phyloP scores from a whole-genome alignment of 495 filamentous ascomycete genomes.

The Annulohypoxylon moriforme region DNA sequence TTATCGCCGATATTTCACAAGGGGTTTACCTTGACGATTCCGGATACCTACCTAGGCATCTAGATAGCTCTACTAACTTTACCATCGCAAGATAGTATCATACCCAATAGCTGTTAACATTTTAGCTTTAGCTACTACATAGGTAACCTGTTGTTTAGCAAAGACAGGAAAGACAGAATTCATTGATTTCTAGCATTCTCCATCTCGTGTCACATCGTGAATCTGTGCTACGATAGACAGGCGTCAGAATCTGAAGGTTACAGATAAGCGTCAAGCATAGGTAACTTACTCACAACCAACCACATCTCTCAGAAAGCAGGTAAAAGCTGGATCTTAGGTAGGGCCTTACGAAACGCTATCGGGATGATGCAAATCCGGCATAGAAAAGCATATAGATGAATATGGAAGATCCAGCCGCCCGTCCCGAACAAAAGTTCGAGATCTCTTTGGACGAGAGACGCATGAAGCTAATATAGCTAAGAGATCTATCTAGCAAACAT shows the following conservation, averaged over 20 bases:
- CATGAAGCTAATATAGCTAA: neutral
- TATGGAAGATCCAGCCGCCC: neutral
- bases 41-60: no score
- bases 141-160: neutral
- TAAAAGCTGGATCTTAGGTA: no score
- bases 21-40: no score
- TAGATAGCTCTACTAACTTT: neutral
- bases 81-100: neutral
- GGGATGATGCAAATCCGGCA: neutral
- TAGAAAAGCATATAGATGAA: neutral
- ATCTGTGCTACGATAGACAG: no score
- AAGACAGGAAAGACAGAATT: no score
- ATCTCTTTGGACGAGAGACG: neutral
- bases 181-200: no score
- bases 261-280: no score
- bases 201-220: no score
- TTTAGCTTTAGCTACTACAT: no score
- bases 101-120: neutral
- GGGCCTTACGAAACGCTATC: neutral
- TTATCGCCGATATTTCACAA: no score
- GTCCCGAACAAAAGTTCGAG: neutral
- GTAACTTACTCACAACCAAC: neutral
- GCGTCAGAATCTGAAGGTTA: no score
- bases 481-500: conserved; percentile 8
- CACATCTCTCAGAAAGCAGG: no score